Conservation (phyloP, 768 basidiomycete species). For the Daedaleopsis sinensis region DNA sequence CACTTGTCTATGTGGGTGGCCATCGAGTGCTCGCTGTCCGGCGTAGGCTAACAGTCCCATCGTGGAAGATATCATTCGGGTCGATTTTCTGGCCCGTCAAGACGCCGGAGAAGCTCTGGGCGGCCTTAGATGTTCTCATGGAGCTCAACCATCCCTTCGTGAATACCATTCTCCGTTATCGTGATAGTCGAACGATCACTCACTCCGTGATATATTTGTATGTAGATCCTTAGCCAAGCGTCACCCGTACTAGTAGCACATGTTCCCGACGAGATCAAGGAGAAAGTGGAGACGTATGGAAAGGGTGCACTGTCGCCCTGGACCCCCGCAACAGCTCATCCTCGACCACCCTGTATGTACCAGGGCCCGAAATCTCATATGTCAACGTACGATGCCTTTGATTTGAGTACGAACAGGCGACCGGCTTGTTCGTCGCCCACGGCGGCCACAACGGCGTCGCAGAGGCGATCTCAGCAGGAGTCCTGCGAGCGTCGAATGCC, state of each 20-base stretch:
- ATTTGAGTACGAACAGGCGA: slow-evolving; percentile 17
- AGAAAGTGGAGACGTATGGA: slow-evolving; percentile 21
- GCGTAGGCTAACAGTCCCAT: not conserved
- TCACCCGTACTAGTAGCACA: slow-evolving; percentile 14
- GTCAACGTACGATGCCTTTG: not conserved
- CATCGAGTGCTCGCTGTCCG: not conserved
- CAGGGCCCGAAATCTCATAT: not conserved
- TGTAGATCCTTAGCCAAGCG: slow-evolving; percentile 26
- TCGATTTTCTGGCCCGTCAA: slow-evolving; percentile 25
- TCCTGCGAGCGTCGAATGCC: not conserved
- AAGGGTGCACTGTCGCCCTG: slow-evolving; percentile 24
- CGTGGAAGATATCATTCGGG: slow-evolving; percentile 28
- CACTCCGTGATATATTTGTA: not conserved
- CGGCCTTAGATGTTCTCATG: slow-evolving; percentile 26
- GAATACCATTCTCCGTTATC: not conserved
- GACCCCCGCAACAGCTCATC: slow-evolving; percentile 29
- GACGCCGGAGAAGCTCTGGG: slow-evolving; percentile 25
- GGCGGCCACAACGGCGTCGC: slow-evolving; percentile 28
- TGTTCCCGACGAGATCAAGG: slow-evolving; percentile 19
- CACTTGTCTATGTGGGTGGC: slow-evolving; percentile 25
- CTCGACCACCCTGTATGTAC: slow-evolving; percentile 26
- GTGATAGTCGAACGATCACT: not conserved
- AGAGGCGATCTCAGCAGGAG: slow-evolving; percentile 24
- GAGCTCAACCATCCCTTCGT: slow-evolving; percentile 29
- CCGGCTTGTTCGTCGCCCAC: slow-evolving; percentile 32